Evolutionary conservation across 495 filamentous ascomycete species (phyloP).

Genomic region (Xylaria bambusicola): DNA sequence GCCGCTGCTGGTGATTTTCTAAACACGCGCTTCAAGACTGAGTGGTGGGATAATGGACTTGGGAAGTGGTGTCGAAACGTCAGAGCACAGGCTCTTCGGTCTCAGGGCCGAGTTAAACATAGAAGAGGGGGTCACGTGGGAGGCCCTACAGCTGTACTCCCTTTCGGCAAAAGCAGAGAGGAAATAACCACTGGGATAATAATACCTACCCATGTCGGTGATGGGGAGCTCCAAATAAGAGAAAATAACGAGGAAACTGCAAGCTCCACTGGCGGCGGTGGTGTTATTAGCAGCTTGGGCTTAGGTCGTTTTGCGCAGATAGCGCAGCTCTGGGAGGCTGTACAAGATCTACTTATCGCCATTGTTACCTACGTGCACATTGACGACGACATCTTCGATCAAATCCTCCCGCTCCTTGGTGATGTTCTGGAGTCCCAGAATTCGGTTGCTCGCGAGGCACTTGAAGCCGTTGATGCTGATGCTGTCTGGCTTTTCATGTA

Average conservation of each 20-base stretch:
- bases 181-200: slow-evolving; percentile 20
- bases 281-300: slow-evolving; percentile 25
- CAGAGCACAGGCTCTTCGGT: slow-evolving; percentile 32
- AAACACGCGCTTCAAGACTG: slow-evolving; percentile 63
- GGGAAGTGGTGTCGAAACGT: slow-evolving; percentile 40
- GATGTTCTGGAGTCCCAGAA: slow-evolving; percentile 50
- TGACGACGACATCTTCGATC: slow-evolving; percentile 66
- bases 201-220: slow-evolving; percentile 33
- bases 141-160: slow-evolving; percentile 30
- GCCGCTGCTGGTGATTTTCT: slow-evolving; percentile 79
- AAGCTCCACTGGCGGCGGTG: not conserved
- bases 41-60: slow-evolving; percentile 62
- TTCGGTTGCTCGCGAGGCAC: slow-evolving; percentile 50
- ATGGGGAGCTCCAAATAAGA: slow-evolving; percentile 18
- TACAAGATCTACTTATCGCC: slow-evolving; percentile 53
- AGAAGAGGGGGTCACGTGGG: slow-evolving; percentile 46
- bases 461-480: slow-evolving; percentile 66
- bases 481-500: slow-evolving; percentile 69
- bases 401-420: slow-evolving; percentile 61
- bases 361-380: slow-evolving; percentile 60
- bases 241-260: slow-evolving; percentile 5
- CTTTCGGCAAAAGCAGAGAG: slow-evolving; percentile 12
- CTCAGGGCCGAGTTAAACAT: slow-evolving; percentile 1
- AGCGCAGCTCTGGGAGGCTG: slow-evolving; percentile 60
- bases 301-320: slow-evolving; percentile 57